Evolutionary conservation across 2,329 filamentous ascomycete species (phyloP).

Genomic region (Talaromyces sp.): DNA sequence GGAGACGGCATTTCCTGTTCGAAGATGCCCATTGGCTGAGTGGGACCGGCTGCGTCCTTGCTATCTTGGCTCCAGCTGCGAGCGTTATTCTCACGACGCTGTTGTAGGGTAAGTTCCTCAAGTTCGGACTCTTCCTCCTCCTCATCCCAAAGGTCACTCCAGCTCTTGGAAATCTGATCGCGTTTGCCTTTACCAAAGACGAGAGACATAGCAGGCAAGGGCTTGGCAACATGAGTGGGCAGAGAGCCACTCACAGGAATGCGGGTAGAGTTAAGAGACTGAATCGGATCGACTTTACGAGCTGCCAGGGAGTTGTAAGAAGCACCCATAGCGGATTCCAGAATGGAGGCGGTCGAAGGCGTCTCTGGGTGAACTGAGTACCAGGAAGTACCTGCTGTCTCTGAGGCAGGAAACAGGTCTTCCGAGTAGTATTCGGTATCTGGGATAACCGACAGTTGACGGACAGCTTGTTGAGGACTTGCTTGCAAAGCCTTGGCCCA

Average conservation of each 20-base stretch:
- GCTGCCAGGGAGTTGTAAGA: constrained; percentile 74
- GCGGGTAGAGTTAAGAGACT: constrained; percentile 54
- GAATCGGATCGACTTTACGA: constrained; percentile 39
- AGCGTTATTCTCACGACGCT: constrained; percentile 61
- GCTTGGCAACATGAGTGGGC: constrained; percentile 58
- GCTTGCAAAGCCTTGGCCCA: constrained; percentile 89
- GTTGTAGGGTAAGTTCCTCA: constrained; percentile 59
- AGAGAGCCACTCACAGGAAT: constrained; percentile 78
- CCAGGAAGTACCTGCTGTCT: constrained; percentile 65
- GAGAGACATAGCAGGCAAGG: constrained; percentile 68
- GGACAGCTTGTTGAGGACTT: constrained; percentile 65
- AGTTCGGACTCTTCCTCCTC: constrained; percentile 81
- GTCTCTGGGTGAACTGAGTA: constrained; percentile 73
- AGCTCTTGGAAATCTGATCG: constrained; percentile 90
- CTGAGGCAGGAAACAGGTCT: constrained; percentile 79
- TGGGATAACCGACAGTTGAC: constrained; percentile 82
- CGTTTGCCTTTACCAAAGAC: constrained; percentile 71
- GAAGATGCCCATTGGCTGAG: constrained; percentile 51
- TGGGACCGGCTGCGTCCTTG: constrained; percentile 48
- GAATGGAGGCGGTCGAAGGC: constrained; percentile 76
- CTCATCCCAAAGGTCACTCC: constrained; percentile 98
- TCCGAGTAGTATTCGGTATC: constrained; percentile 75
- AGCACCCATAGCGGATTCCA: constrained; percentile 75
- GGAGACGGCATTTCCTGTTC: constrained; percentile 54
- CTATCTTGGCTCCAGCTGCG: constrained; percentile 78